Percentiles rank a stretch among this genome's conserved stretches.
phyloP scores from a whole-genome alignment of 1,139 yeast genomes.

The Geotrichum siamense region DNA sequence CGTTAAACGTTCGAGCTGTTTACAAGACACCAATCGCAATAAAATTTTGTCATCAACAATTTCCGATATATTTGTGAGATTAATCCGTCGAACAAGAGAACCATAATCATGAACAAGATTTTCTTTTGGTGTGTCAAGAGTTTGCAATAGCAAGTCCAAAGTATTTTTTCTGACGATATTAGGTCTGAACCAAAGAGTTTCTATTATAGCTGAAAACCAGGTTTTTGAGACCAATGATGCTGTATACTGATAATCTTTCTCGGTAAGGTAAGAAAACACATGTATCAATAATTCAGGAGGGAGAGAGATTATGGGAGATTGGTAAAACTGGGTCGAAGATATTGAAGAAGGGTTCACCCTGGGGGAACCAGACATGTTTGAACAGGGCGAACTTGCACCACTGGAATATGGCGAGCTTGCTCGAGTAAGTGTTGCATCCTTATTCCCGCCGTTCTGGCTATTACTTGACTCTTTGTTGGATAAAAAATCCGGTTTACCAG shows the following conservation, averaged over 20 bases:
- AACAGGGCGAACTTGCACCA: conserved; percentile 1
- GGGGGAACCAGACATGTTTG: conserved; percentile 3
- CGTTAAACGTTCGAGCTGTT: conserved; percentile 75
- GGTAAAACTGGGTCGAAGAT: not conserved
- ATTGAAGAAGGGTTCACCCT: not conserved
- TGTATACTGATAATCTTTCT: conserved; percentile 57
- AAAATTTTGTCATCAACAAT: conserved; percentile 57
- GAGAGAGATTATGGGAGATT: conserved; percentile 33
- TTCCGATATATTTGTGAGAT: conserved; percentile 67
- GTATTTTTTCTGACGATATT: conserved; percentile 30
- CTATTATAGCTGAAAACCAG: conserved; percentile 76
- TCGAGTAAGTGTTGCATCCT: too few relatives aligned
- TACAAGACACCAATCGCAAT: conserved; percentile 40
- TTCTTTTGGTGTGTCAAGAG: conserved; percentile 43
- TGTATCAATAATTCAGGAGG: conserved; percentile 78
- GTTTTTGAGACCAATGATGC: conserved; percentile 64
- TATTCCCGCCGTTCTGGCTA: too few relatives aligned
- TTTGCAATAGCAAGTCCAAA: conserved; percentile 17
- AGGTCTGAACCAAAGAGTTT: conserved; percentile 85
- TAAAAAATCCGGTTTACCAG: too few relatives aligned
- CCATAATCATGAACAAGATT: conserved; percentile 55
- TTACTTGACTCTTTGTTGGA: too few relatives aligned
- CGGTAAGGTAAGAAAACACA: conserved; percentile 59
- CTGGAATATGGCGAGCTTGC: conserved; percentile 4
- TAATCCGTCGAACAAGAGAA: conserved; percentile 67